phyloP scores from a whole-genome alignment of 2,329 filamentous ascomycete genomes.

The Monilinia fructicola region DNA sequence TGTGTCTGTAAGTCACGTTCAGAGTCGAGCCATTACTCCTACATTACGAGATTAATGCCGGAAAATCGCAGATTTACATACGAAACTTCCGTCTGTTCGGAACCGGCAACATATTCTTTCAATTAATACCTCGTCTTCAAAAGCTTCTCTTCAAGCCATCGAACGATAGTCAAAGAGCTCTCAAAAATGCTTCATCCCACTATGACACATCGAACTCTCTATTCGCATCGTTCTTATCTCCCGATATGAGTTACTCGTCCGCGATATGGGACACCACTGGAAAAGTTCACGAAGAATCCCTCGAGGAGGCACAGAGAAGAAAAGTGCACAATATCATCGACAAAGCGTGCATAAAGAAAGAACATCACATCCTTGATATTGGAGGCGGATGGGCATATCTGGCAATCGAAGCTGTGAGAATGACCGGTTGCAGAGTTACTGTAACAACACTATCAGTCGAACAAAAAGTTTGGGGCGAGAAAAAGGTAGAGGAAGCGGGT shows the following conservation, averaged over 20 bases:
- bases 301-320: constrained; percentile 63
- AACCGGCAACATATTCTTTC: too few species aligned
- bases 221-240: constrained; percentile 67
- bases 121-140: too few species aligned
- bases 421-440: constrained; percentile 66
- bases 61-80: too few species aligned
- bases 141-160: too few species aligned
- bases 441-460: constrained; percentile 65
- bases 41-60: too few species aligned
- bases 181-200: too few species aligned
- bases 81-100: too few species aligned
- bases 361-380: constrained; percentile 69
- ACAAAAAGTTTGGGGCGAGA: constrained; percentile 64
- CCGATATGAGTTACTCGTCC: constrained; percentile 72
- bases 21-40: too few species aligned
- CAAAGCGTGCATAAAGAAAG: constrained; percentile 57
- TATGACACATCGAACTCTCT: constrained; percentile 62
- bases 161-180: too few species aligned
- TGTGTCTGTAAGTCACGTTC: too few species aligned
- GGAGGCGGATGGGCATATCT: constrained; percentile 72
- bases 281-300: constrained; percentile 45
- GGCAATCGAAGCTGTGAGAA: constrained; percentile 63
- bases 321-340: constrained; percentile 65
- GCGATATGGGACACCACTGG: constrained; percentile 54
- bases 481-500: constrained; percentile 58